Evolutionary conservation across 345 rosid genomes (phyloP).

Genomic region (Melaleuca quinquenervia): DNA sequence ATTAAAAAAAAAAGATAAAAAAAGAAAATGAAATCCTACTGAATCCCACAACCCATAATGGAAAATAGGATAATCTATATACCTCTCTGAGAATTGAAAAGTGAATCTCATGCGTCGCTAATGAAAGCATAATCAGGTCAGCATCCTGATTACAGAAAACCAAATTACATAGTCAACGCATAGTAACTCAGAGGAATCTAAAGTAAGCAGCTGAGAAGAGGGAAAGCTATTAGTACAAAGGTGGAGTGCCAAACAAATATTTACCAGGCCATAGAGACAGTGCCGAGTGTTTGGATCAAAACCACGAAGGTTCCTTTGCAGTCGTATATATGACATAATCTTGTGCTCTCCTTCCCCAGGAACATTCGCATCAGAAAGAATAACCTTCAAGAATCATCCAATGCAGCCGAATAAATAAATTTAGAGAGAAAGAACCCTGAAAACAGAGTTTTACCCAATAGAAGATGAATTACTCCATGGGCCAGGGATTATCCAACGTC

Average conservation of each 20-base stretch:
- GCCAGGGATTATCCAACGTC: constrained; percentile 39
- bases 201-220: background rate
- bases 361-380: constrained; percentile 94
- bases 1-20: background rate
- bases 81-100: constrained; percentile 99
- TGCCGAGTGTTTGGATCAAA: constrained; percentile 91
- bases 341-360: constrained; percentile 99
- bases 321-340: constrained; percentile 89
- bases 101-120: constrained; percentile 98
- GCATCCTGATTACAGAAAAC: constrained; percentile 66
- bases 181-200: background rate
- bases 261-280: constrained; percentile 89
- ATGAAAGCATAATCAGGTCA: constrained; percentile 90
- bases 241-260: constrained; percentile 5
- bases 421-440: constrained; percentile 49
- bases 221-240: background rate
- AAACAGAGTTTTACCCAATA: constrained; percentile 20
- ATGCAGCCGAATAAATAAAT: constrained; percentile 48
- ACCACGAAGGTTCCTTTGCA: constrained; percentile 74
- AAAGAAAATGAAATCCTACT: background rate
- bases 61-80: background rate
- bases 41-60: background rate
- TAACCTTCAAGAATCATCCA: constrained; percentile 81
- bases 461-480: constrained; percentile 37
- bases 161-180: background rate